These are phyloP conservation scores for Corchorus olitorius DNA, from an alignment of 345 rosid species.

Conservation along the genomic window DNA sequence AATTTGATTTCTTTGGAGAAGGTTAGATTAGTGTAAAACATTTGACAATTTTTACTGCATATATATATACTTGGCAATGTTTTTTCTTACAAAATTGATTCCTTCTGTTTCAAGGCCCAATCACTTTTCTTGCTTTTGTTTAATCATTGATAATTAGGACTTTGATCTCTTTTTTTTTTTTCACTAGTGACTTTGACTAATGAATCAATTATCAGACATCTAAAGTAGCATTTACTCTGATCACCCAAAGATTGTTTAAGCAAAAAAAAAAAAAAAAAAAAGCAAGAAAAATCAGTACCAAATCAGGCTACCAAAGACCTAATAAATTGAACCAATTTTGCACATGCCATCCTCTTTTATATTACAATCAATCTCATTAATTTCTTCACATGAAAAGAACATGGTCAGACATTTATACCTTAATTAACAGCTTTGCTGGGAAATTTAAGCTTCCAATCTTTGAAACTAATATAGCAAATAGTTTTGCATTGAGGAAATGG, in stretches of 20 bases:
- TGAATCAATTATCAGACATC: neutral
- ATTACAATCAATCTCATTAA: neutral
- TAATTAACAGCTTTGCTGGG: too few relatives aligned
- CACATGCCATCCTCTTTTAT: neutral
- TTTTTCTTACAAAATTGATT: neutral
- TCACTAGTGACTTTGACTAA: neutral
- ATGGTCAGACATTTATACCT: neutral
- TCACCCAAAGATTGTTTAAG: neutral
- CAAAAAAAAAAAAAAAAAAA: neutral
- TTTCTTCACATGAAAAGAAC: neutral
- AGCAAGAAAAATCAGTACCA: neutral
- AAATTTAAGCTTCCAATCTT: too few relatives aligned
- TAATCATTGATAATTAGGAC: neutral
- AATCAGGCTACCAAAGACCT: conserved; percentile 9
- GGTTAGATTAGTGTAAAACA: neutral
- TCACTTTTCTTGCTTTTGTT: neutral
- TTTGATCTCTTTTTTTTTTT: neutral
- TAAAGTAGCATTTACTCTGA: neutral
- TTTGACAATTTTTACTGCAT: neutral
- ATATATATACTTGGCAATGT: neutral
- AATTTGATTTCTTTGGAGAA: neutral
- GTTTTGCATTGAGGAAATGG: neutral
- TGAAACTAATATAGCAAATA: neutral
- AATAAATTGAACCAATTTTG: neutral
- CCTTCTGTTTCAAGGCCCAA: neutral